A percentile compares a stretch with the other conserved stretches of the same genome.
Evolutionary conservation across 805 yeast genomes (phyloP).

Genomic region (Candida oleophila): DNA sequence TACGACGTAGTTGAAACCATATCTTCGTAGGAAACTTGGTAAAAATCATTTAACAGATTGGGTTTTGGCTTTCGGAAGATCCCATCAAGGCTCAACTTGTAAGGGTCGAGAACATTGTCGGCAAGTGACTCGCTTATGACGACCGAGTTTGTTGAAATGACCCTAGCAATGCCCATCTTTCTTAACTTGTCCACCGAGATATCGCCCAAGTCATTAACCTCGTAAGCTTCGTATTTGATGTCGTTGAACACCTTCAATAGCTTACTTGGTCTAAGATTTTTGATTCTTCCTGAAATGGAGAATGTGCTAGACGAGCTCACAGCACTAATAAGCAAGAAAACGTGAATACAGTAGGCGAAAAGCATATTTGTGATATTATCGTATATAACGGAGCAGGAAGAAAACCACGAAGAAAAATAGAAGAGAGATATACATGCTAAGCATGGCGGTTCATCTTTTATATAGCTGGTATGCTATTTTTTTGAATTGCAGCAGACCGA

Average conservation of each 20-base stretch:
- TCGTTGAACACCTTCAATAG: conserved; percentile 6
- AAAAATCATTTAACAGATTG: conserved; percentile 5
- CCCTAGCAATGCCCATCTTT: conserved; percentile 12
- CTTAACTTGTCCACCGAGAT: conserved; percentile 9
- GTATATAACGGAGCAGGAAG: neutral
- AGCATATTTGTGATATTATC: neutral
- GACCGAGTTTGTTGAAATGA: conserved; percentile 11
- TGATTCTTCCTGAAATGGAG: neutral
- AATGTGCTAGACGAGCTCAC: neutral
- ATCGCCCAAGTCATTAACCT: conserved; percentile 10
- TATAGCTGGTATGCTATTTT: neutral
- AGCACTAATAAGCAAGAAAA: neutral
- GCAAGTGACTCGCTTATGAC: conserved; percentile 12
- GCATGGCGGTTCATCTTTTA: neutral
- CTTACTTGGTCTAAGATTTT: neutral
- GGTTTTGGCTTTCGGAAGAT: neutral
- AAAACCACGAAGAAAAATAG: neutral
- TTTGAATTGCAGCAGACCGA: neutral
- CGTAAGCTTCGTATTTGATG: conserved; percentile 8
- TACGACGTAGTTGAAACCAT: neutral
- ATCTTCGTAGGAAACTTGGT: conserved; percentile 9
- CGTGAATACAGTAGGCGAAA: neutral
- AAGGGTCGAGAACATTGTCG: conserved; percentile 9
- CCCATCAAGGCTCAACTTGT: conserved; percentile 7
- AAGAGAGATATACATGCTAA: neutral